Evolutionary conservation across 305 asterid genomes (phyloP).

Genomic region (Striga hermonthica): DNA sequence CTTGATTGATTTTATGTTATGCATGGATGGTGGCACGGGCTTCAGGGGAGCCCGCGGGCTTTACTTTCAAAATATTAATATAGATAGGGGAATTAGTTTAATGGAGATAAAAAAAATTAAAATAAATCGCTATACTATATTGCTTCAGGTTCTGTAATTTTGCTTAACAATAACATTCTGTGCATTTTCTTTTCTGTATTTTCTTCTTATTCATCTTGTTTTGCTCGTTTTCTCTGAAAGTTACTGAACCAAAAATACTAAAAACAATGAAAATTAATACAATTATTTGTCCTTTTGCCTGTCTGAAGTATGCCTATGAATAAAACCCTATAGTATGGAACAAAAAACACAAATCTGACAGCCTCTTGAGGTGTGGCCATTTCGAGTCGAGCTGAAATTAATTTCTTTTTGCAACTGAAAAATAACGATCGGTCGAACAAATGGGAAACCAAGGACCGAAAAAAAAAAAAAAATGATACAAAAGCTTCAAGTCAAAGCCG

Average conservation of each 20-base stretch:
- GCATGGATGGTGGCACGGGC: slow-evolving; percentile 2
- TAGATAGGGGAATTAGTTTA: neutral
- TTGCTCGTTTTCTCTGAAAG: too few relatives aligned
- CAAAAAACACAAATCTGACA: slow-evolving; percentile 19
- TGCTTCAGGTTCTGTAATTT: slow-evolving; percentile 17
- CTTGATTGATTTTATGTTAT: neutral
- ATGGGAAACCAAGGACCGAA: slow-evolving; percentile 9
- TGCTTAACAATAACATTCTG: slow-evolving; percentile 1
- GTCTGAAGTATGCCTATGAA: slow-evolving; percentile 26
- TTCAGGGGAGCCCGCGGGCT: neutral
- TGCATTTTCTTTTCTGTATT: neutral
- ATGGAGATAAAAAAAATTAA: slow-evolving; percentile 13
- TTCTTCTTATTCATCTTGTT: too few relatives aligned
- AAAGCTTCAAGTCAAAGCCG: slow-evolving; percentile 43
- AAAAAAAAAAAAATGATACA: neutral
- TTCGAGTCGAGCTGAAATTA: slow-evolving; percentile 9
- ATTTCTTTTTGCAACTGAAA: neutral
- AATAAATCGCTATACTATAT: neutral
- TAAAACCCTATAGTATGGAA: slow-evolving; percentile 15
- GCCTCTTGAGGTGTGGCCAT: slow-evolving; percentile 20
- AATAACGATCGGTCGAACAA: slow-evolving; percentile 32
- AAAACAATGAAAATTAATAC: too few relatives aligned
- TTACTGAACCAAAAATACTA: too few relatives aligned
- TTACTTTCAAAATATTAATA: neutral
- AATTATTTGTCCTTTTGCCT: neutral